These are phyloP conservation scores for Hepatocystis sp. DNA, from an alignment of 169 alveolate genomes.

Conservation along the genomic window DNA sequence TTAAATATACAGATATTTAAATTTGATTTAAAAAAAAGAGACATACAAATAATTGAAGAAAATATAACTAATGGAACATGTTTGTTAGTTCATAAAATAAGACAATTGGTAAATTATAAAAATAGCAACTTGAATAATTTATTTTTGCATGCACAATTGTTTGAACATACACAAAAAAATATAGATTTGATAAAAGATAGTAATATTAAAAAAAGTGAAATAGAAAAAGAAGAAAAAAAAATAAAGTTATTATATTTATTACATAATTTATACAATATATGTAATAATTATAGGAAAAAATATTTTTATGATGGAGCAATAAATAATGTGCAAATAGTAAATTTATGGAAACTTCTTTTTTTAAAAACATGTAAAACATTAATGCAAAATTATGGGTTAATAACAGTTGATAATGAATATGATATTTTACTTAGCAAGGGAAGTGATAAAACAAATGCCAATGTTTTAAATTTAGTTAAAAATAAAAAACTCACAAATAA, in stretches of 20 bases:
- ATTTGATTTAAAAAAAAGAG: slow-evolving; percentile 38
- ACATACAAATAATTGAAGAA: slow-evolving; percentile 19
- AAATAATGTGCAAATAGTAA: slow-evolving; percentile 17
- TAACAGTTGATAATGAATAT: neutral
- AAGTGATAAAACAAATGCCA: neutral
- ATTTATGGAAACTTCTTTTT: slow-evolving; percentile 51
- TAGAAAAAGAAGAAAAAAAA: slow-evolving; percentile 31
- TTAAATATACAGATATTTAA: slow-evolving; percentile 20
- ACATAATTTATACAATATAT: slow-evolving; percentile 26
- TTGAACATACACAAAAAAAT: slow-evolving; percentile 58
- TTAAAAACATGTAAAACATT: slow-evolving; percentile 25
- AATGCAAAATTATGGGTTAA: neutral
- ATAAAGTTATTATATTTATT: slow-evolving; percentile 11
- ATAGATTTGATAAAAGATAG: slow-evolving; percentile 42
- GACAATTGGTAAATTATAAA: slow-evolving; percentile 33
- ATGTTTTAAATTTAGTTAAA: slow-evolving; percentile 9
- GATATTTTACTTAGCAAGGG: no score
- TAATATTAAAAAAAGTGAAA: slow-evolving; percentile 9
- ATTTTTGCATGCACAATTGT: slow-evolving; percentile 42
- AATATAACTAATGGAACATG: slow-evolving; percentile 47
- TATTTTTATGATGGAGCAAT: slow-evolving; percentile 49
- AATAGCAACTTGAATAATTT: slow-evolving; percentile 8
- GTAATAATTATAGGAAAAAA: slow-evolving; percentile 9
- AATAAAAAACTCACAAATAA: slow-evolving; percentile 29
- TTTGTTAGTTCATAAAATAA: slow-evolving; percentile 28